These are phyloP conservation scores for Magnusiomyces sp. DNA, from an alignment of 1,139 yeast species.

Conservation along the genomic window DNA sequence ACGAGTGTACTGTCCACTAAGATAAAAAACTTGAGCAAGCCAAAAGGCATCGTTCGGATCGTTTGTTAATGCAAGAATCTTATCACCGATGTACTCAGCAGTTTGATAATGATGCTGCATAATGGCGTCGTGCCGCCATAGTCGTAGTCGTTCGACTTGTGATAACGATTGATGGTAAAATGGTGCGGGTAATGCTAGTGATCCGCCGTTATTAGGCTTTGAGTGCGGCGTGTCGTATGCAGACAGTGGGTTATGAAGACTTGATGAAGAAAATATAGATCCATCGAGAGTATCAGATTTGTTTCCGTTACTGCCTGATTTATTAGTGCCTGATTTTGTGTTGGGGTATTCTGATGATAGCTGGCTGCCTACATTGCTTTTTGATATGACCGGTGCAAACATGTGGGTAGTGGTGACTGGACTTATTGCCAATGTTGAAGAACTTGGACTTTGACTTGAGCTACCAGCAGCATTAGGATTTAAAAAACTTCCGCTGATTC, in stretches of 20 bases:
- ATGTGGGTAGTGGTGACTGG: constrained; percentile 9
- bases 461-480: not conserved
- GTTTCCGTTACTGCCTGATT: too few relatives aligned
- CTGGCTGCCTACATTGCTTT: constrained; percentile 1
- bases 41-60: constrained; percentile 95
- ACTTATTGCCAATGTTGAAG: constrained; percentile 15
- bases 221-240: constrained; percentile 11
- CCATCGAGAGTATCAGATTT: too few relatives aligned
- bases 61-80: constrained; percentile 64
- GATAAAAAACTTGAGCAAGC: constrained; percentile 84
- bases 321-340: not conserved
- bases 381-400: not conserved
- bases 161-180: constrained; percentile 34
- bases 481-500: not conserved
- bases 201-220: not conserved
- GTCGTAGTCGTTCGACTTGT: constrained; percentile 75
- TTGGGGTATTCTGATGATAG: not conserved
- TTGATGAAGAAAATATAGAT: not conserved
- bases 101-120: constrained; percentile 89
- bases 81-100: constrained; percentile 89
- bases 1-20: constrained; percentile 65
- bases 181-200: constrained; percentile 5
- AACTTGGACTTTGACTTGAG: constrained; percentile 13
- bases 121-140: constrained; percentile 92
- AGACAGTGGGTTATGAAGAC: not conserved